Evolutionary conservation across 805 yeast species (phyloP).

Genomic region (Nakazawaea populi): DNA sequence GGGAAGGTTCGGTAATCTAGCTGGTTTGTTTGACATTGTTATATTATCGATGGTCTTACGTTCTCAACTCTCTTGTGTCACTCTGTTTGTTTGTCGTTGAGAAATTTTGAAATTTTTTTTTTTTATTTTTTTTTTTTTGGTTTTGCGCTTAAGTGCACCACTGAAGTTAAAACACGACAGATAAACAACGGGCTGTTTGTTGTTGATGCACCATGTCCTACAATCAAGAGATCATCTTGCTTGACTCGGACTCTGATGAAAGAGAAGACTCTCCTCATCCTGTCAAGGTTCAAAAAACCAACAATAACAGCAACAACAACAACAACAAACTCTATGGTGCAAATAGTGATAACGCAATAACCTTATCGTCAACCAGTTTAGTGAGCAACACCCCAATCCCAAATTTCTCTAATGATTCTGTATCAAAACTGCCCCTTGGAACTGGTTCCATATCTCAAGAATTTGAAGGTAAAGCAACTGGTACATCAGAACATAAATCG

Average conservation of each 20-base stretch:
- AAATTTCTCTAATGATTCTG: background rate
- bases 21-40: constrained; percentile 19
- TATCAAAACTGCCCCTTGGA: background rate
- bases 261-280: constrained; percentile 3
- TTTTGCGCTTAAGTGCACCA: background rate
- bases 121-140: background rate
- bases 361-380: background rate
- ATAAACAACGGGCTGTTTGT: no score
- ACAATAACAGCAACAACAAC: constrained; percentile 14
- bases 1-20: constrained; percentile 68
- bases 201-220: background rate
- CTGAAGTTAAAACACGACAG: background rate
- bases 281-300: constrained; percentile 6
- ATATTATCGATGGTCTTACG: background rate
- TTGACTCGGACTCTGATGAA: constrained; percentile 5
- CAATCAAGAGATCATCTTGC: background rate
- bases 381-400: background rate
- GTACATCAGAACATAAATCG: background rate
- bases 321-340: constrained; percentile 3
- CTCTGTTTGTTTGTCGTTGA: background rate
- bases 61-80: background rate
- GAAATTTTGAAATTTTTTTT: background rate
- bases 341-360: constrained; percentile 7
- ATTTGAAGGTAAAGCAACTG: background rate
- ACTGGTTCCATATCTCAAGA: background rate